phyloP scores from a whole-genome alignment of 352 stramenopile genomes.

The Phytophthora tentaculata region DNA sequence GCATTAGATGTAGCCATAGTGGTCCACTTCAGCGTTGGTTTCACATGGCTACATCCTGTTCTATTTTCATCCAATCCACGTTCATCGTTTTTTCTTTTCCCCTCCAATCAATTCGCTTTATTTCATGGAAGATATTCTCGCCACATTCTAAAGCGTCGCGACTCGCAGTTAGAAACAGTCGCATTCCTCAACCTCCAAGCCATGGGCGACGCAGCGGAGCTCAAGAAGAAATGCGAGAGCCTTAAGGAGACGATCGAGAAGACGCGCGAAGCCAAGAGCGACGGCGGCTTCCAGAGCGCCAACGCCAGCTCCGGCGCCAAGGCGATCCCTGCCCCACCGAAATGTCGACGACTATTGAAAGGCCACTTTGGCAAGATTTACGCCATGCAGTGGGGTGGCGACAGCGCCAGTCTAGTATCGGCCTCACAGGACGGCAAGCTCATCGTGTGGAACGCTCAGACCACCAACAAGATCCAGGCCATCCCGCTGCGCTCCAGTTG shows the following conservation, averaged over 20 bases:
- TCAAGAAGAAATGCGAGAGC: slow-evolving; percentile 90
- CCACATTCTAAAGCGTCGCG: slow-evolving; percentile 23
- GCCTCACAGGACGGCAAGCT: slow-evolving; percentile 99
- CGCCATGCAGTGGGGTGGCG: slow-evolving; percentile 97
- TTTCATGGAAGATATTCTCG: slow-evolving; percentile 33
- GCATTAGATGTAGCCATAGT: too few relatives aligned
- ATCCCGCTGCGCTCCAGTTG: slow-evolving; percentile 97
- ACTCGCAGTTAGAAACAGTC: slow-evolving; percentile 20
- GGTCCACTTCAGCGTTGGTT: slow-evolving; percentile 20
- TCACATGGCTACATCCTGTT: background rate
- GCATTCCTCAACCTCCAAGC: slow-evolving; percentile 1
- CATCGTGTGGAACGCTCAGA: slow-evolving; percentile 98
- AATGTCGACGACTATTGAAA: slow-evolving; percentile 95
- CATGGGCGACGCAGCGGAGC: slow-evolving; percentile 77
- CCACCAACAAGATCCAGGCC: slow-evolving; percentile 97
- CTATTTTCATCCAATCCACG: background rate
- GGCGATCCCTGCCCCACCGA: slow-evolving; percentile 84
- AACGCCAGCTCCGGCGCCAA: slow-evolving; percentile 71
- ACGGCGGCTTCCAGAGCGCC: slow-evolving; percentile 79
- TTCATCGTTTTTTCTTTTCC: background rate
- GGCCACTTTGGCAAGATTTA: slow-evolving; percentile 99
- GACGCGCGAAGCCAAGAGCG: slow-evolving; percentile 76
- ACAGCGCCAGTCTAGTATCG: slow-evolving; percentile 91
- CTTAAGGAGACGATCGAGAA: slow-evolving; percentile 90
- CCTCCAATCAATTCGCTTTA: slow-evolving; percentile 9